Evolutionary conservation across 345 rosid genomes (phyloP).

Genomic region (Pseudoturritis turrita): DNA sequence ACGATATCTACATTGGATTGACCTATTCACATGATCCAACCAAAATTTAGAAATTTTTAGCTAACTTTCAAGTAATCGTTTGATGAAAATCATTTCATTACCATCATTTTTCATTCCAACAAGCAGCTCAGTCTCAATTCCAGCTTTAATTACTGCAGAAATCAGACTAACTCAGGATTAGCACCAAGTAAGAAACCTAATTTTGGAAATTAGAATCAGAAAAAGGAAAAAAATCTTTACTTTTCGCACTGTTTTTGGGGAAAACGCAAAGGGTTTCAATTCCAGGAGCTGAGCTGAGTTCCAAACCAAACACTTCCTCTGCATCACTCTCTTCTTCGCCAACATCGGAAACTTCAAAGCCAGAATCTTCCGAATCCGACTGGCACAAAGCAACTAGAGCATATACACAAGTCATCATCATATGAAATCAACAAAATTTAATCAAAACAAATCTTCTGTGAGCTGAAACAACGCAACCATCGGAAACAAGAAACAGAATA

Average conservation of each 20-base stretch:
- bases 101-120: constrained; percentile 91
- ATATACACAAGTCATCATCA: background rate
- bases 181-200: background rate
- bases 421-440: background rate
- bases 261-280: constrained; percentile 62
- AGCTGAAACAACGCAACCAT: background rate
- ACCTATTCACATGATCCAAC: constrained; percentile 41
- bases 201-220: background rate
- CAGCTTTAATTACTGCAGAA: constrained; percentile 65
- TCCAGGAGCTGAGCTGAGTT: constrained; percentile 60
- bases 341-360: constrained; percentile 36
- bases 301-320: constrained; percentile 46
- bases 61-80: background rate
- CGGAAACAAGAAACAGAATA: background rate
- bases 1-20: constrained; percentile 53
- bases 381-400: constrained; percentile 61
- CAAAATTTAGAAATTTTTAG: background rate
- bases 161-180: background rate
- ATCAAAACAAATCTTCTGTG: background rate
- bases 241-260: constrained; percentile 70
- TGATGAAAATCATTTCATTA: constrained; percentile 21
- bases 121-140: constrained; percentile 71
- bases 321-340: constrained; percentile 63
- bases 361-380: constrained; percentile 47
- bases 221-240: constrained; percentile 30